Evolutionary conservation across 306 rosid species (phyloP), one percentile per base, ranked within the genome.

Genomic region (Malus domestica): DNA sequence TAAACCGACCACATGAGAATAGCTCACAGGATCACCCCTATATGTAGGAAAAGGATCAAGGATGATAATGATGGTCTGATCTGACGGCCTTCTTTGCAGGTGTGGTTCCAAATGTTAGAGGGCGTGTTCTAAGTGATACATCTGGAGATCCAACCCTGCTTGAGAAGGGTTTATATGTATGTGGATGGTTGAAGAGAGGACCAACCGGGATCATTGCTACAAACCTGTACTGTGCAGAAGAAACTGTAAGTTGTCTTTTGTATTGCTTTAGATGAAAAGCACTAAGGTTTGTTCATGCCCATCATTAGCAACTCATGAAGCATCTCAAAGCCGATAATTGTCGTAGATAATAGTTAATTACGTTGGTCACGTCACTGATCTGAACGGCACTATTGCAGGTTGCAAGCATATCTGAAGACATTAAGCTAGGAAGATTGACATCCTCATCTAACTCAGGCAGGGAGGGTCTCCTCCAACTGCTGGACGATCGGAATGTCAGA

Each of bases 181-280:
- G 97, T 75, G 98, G 98, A 67, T 92, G 98, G 97, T 88, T 95
- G 86, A 92, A 92, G 89, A 88, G 98, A 87, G 97, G 96, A 68
- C 98, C 97, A n/a, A 90, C 91, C n/a, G 97, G 98, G 76, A 92
- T 95, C 82, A 80, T 95, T 83, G 98, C 87, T 66, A 88, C 97
- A 85, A 92, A 92, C 91, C 92, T 89, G 49, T 76, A 90, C 57
- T 92, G 96, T 77, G 97, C 97, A 16, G 96, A 92, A 88, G 96
- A 95, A 87, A 95, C 97, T 58, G 96, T 95, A 81, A 66, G 96
- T 71, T 11, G 49, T 67, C 60, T 63, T 38, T 46, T 72, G 23
- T 38, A 38, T 33, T 73, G 18, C 15, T n/a, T n/a, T 57, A 44
- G 51, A 60, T 38, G 40, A 18, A 15, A 23, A 22, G 12, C 23